Evolutionary conservation across 2,329 filamentous ascomycete species (phyloP), one percentile per base, ranked within the genome.

Genomic region (Beauveria caledonica): DNA sequence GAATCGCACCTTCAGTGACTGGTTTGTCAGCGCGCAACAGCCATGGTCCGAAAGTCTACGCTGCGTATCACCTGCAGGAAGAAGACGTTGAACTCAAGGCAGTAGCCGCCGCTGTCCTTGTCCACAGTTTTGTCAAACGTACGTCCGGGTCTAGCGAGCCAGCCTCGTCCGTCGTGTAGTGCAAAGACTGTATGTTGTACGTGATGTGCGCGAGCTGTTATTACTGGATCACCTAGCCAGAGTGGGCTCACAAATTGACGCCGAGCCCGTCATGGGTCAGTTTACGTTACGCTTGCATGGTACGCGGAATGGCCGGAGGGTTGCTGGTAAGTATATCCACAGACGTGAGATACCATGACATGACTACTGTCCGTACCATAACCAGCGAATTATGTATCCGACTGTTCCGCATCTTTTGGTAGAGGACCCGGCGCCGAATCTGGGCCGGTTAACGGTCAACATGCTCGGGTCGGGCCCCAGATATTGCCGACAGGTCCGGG

Each of bases 181-280:
- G 58, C 42, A 55, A 44, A 27, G 29, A 48, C n/a, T 44, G 40
- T 3, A 33, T 60, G 56, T 58, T 58, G 36, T 58, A 51, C n/a
- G 56, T 33, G 25, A 58, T 58, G 46, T 36, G 56, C 10, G 56
- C 36, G 36, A 36, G 56, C 10, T 58, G 48, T 39, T 49, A 23
- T 40, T 46, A 13, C 48, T 52, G 36, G 48, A 59, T 25, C 36
- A 52, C 17, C 19, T 25, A 25, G 46, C 33, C 46, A 33, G 51
- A 44, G 56, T 52, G 45, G 46, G 10, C n/a, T 25, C n/a, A 46
- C 21, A 39, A 48, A 39, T 52, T 25, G 7, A 23, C n/a, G 6
- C n/a, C 25, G 11, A 52, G 23, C 33, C 33, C 11, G 33, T 11
- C 11, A 13, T 36, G 33, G 1, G 33, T 15, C 15, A 15, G 33